Evolutionary conservation across 495 filamentous ascomycete species (phyloP).

Genomic region (Annulohypoxylon moriforme): DNA sequence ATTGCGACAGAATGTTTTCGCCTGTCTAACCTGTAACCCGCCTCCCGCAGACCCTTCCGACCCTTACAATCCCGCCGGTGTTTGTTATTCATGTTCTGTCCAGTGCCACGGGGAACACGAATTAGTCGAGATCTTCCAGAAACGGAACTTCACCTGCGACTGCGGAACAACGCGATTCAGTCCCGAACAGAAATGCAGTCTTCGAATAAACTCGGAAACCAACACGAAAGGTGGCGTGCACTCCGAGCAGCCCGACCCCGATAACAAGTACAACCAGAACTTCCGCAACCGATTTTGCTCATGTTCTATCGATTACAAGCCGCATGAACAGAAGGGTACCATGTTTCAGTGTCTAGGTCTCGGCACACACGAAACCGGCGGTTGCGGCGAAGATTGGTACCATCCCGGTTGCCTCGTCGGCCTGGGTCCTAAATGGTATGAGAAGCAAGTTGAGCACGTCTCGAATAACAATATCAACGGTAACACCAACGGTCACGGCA

Average conservation of each 20-base stretch:
- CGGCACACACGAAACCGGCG: conserved; percentile 79
- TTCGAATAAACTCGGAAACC: conserved; percentile 79
- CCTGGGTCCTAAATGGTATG: conserved; percentile 68
- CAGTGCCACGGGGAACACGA: conserved; percentile 95
- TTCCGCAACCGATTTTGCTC: conserved; percentile 93
- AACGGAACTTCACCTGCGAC: conserved; percentile 95
- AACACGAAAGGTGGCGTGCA: conserved; percentile 79
- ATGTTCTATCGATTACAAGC: conserved; percentile 86
- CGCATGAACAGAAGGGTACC: conserved; percentile 89
- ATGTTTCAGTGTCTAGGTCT: conserved; percentile 98
- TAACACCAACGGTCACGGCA: conserved; percentile 21
- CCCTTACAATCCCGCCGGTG: conserved; percentile 78
- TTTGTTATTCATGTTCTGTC: conserved; percentile 97
- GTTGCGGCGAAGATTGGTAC: conserved; percentile 99
- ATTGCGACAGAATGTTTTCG: conserved; percentile 86
- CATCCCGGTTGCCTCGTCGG: conserved; percentile 95
- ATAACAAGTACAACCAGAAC: conserved; percentile 94
- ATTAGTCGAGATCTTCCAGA: conserved; percentile 95
- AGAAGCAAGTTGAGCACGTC: conserved; percentile 59
- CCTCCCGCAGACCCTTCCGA: conserved; percentile 70
- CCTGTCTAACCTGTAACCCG: conserved; percentile 93
- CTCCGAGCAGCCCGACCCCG: conserved; percentile 74
- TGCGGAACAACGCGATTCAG: conserved; percentile 90
- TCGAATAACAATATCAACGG: conserved; percentile 33
- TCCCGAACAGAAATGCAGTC: conserved; percentile 73